These are phyloP conservation scores for Penicillium taxi DNA, from an alignment of 495 filamentous ascomycete genomes.

Conservation along the genomic window DNA sequence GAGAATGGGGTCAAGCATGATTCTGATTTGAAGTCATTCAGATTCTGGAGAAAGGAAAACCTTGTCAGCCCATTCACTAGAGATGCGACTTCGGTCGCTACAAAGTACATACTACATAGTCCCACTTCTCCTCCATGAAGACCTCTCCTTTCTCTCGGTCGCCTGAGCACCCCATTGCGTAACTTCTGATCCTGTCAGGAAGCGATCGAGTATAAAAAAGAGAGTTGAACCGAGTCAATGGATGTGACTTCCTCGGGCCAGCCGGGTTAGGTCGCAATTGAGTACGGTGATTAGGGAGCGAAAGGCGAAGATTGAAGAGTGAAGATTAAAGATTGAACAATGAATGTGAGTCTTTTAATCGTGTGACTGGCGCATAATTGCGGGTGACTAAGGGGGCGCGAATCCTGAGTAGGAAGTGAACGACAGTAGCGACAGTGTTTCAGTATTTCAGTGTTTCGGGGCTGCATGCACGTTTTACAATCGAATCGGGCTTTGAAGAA, in stretches of 20 bases:
- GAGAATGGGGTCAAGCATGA: conserved; percentile 71
- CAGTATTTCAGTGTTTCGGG: conserved; percentile 16
- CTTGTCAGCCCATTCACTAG: conserved; percentile 7
- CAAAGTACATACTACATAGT: conserved; percentile 71
- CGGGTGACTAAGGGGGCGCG: conserved; percentile 7
- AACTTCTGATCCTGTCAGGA: conserved; percentile 31
- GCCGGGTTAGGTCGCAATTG: conserved; percentile 32
- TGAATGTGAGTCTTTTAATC: conserved; percentile 12
- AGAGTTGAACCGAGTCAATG: conserved; percentile 6
- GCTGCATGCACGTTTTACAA: no score
- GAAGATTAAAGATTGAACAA: conserved; percentile 10
- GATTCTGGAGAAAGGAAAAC: conserved; percentile 62
- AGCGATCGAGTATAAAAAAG: conserved; percentile 5
- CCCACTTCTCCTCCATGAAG: conserved; percentile 81
- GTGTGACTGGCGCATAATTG: conserved; percentile 18
- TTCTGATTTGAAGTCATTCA: conserved; percentile 77
- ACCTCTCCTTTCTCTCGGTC: conserved; percentile 62
- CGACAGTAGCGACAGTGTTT: conserved; percentile 11
- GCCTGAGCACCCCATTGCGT: conserved; percentile 65
- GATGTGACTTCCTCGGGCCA: conserved; percentile 35
- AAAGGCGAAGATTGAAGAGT: conserved; percentile 1
- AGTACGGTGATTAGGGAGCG: background rate
- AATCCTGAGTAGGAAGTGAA: conserved; percentile 3
- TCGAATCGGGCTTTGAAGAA: no score
- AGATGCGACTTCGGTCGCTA: no score